A percentile compares a stretch with the other conserved stretches of the same genome.
These are phyloP conservation scores for Comarum palustre DNA, from an alignment of 306 rosid genomes.

Conservation along the genomic window DNA sequence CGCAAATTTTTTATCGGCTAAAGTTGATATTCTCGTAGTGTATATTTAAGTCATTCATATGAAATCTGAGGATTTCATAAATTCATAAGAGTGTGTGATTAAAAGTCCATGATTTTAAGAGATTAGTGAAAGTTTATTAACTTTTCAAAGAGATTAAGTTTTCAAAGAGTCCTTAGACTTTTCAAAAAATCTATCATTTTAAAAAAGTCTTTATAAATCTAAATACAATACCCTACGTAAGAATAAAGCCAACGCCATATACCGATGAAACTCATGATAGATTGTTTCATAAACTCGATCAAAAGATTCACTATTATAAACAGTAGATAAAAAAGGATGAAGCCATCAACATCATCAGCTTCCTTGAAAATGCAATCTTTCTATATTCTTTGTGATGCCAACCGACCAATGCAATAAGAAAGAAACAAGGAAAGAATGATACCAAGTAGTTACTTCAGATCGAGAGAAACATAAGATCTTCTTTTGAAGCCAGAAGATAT, in stretches of 20 bases:
- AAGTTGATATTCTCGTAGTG: too few relatives aligned
- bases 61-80: too few relatives aligned
- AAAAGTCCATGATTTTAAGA: too few relatives aligned
- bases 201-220: too few relatives aligned
- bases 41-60: too few relatives aligned
- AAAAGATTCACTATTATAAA: not conserved
- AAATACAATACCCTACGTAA: too few relatives aligned
- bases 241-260: not conserved
- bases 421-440: conserved; percentile 59
- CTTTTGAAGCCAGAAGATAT: conserved; percentile 34
- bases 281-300: not conserved
- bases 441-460: conserved; percentile 28
- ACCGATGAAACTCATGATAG: not conserved
- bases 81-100: too few relatives aligned
- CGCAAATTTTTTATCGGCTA: too few relatives aligned
- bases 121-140: too few relatives aligned
- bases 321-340: not conserved
- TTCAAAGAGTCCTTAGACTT: too few relatives aligned
- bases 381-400: conserved; percentile 24
- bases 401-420: conserved; percentile 26
- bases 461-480: conserved; percentile 14
- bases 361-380: conserved; percentile 23
- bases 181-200: too few relatives aligned
- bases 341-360: not conserved
- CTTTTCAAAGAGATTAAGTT: too few relatives aligned